Evolutionary conservation across 78 protist species (phyloP).

Genomic region (Planoprotostelium fungivorum): DNA sequence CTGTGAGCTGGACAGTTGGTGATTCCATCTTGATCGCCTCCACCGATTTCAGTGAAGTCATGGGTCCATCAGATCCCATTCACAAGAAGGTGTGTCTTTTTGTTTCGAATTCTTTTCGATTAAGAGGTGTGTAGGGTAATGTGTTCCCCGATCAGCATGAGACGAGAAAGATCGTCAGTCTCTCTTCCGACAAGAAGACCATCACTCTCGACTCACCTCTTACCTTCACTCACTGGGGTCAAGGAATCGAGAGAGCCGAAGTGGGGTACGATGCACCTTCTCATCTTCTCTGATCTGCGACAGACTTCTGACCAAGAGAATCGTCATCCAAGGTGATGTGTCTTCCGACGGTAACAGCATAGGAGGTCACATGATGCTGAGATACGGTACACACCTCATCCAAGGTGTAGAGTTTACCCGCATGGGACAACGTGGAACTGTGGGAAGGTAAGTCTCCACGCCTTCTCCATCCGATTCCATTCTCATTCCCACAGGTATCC

Average conservation of each 20-base stretch:
- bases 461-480: too few species aligned
- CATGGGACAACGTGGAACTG: background rate
- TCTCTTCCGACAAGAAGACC: background rate
- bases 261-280: background rate
- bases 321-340: slow-evolving; percentile 1
- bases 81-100: too few species aligned
- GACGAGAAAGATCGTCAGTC: background rate
- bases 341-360: background rate
- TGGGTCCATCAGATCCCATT: background rate
- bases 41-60: background rate
- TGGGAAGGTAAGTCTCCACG: background rate
- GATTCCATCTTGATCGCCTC: background rate
- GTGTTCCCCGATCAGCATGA: background rate
- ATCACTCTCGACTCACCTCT: background rate
- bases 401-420: slow-evolving; percentile 1
- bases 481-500: too few species aligned
- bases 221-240: background rate
- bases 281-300: background rate
- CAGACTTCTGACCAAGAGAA: background rate
- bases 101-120: too few species aligned
- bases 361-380: background rate
- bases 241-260: slow-evolving; percentile 2
- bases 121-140: too few species aligned
- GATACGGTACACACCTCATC: background rate
- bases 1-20: background rate